Evolutionary conservation across 2,329 filamentous ascomycete species (phyloP).

Genomic region (Huntiella savannae): DNA sequence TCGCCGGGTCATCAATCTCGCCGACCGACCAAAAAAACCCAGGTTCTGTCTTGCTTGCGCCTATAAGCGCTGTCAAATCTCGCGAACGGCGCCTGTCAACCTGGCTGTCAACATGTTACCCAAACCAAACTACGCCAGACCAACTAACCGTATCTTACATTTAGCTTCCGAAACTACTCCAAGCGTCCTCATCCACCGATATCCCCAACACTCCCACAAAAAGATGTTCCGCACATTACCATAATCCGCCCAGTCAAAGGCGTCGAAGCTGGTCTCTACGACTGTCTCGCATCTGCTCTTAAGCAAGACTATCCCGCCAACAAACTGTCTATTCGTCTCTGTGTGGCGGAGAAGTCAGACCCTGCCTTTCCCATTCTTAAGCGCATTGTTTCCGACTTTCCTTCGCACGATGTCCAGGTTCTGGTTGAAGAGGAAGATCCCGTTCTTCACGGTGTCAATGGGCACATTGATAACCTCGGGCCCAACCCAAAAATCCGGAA

Average conservation of each 20-base stretch:
- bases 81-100: too few species aligned
- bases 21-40: constrained; percentile 3
- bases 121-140: too few species aligned
- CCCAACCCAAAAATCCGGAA: constrained; percentile 98
- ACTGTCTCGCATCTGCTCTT: constrained; percentile 77
- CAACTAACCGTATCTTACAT: not conserved
- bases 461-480: constrained; percentile 43
- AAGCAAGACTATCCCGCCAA: constrained; percentile 59
- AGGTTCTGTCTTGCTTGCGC: not conserved
- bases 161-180: constrained; percentile 34
- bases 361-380: constrained; percentile 58
- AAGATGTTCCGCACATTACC: constrained; percentile 61
- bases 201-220: constrained; percentile 29
- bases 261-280: constrained; percentile 73
- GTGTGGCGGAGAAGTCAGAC: constrained; percentile 55
- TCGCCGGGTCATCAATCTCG: not conserved
- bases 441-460: constrained; percentile 35
- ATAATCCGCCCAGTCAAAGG: constrained; percentile 88
- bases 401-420: constrained; percentile 49
- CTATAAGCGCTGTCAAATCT: too few species aligned
- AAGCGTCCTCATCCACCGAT: constrained; percentile 27
- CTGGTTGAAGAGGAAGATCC: constrained; percentile 71
- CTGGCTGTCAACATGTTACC: too few species aligned
- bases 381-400: constrained; percentile 54
- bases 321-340: constrained; percentile 65